These are phyloP conservation scores for Trametes sanguinea DNA, from an alignment of 768 basidiomycete species.

Conservation along the genomic window DNA sequence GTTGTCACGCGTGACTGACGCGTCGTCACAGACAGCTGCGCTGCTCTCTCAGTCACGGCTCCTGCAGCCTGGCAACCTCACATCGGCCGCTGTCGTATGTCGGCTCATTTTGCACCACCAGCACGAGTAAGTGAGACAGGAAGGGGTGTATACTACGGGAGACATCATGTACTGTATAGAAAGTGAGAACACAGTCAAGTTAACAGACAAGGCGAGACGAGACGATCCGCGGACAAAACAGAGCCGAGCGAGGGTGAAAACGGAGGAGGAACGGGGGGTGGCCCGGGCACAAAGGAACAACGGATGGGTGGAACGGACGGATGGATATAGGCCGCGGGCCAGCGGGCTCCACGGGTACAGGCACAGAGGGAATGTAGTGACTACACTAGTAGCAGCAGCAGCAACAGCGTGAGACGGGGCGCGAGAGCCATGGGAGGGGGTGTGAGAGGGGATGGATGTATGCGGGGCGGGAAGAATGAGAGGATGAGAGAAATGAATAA, in stretches of 20 bases:
- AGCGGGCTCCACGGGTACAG: slow-evolving; percentile 8
- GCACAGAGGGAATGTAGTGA: slow-evolving; percentile 14
- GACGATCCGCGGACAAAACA: slow-evolving; percentile 16
- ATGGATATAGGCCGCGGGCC: slow-evolving; percentile 20
- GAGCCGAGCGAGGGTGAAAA: slow-evolving; percentile 9
- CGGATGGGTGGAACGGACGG: background rate
- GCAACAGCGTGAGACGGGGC: slow-evolving; percentile 7
- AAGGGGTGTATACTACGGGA: slow-evolving; percentile 17
- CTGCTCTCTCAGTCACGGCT: background rate
- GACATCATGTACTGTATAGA: slow-evolving; percentile 12
- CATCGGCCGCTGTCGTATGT: no score
- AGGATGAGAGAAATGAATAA: slow-evolving; percentile 3
- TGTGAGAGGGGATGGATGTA: slow-evolving; percentile 14
- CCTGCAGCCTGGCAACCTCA: no score
- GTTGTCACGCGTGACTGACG: slow-evolving; percentile 17
- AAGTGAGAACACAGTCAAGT: slow-evolving; percentile 7
- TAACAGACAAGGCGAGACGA: slow-evolving; percentile 5
- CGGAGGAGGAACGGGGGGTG: background rate
- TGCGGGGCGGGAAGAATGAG: slow-evolving; percentile 6
- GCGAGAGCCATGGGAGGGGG: background rate
- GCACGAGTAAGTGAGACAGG: slow-evolving; percentile 3
- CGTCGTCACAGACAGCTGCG: slow-evolving; percentile 3
- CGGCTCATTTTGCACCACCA: background rate
- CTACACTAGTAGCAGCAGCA: slow-evolving; percentile 9
- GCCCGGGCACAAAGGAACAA: background rate